phyloP scores from a whole-genome alignment of 306 rosid genomes.

The barrel medic (Medicago truncatula) region MtrunA17r5.0-ANR NC_053043.1:14888001-14888500 shows the following conservation, averaged over 20 bases:
- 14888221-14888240: constrained; percentile 44
- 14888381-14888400: too few relatives aligned
- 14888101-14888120: constrained; percentile 45
- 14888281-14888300: background rate
- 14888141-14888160: constrained; percentile 52
- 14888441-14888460: too few relatives aligned
- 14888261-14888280: constrained; percentile 42
- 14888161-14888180: constrained; percentile 58
- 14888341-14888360: too few relatives aligned
- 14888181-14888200: constrained; percentile 50
- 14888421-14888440: too few relatives aligned
- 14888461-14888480: too few relatives aligned
- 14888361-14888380: too few relatives aligned
- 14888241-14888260: constrained; percentile 35
- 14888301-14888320: background rate
- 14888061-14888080: constrained; percentile 50
- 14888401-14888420: too few relatives aligned
- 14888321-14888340: background rate
- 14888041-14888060: constrained; percentile 40
- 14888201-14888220: constrained; percentile 24
- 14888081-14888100: constrained; percentile 46
- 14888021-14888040: background rate
- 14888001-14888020: constrained; percentile 45
- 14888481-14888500: too few relatives aligned
- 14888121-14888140: constrained; percentile 46